Base-by-base conservation (phyloP, 2,329 filamentous ascomycete species). In the Neodidymelliopsis sp. region DNA sequence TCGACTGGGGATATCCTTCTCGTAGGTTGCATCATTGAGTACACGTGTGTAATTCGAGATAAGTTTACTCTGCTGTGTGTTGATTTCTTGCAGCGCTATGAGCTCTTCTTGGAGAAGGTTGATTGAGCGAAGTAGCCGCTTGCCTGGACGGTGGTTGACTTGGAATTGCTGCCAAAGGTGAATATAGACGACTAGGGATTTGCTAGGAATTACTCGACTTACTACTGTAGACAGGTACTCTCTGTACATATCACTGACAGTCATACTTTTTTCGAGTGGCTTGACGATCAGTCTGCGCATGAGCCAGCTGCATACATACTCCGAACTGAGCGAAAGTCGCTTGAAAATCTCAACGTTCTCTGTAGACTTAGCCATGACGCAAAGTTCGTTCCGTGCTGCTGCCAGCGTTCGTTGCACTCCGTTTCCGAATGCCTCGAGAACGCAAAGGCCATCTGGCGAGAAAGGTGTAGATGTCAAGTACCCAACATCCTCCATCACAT, bases 41-140 rank as follows among this genome's bases (percentile, higher is more conserved):
- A 71, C 64, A 2, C 35, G 8, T 7, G 38, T 29, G 29, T 69
- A 71, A 33, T 62, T 66, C 10, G 56, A 40, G 8, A 69, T 46
- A 10, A 70, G 56, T 28, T 57, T 62, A 6, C 37, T 54, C 45
- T 72, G 69, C 62, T 63, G 67, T 1, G 28, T 28, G 34, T 63
- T 71, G 11, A 72, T 53, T 39, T 49, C 34, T 1, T 41, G 13
- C 3, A 72, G 57, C 18, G 64, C 53, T 2, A 51, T 35, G 0
- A 71, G 37, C 27, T 72, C 67, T 46, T 72, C 69, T 51, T 69
- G 65, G 0, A 71, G 53, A 0, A 69, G 53, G n/a, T 70, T 71
- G 40, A 71, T 64, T 7, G 61, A 58, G 22, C 67, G 69, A 2
- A 71, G 53, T 2, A 72, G 59, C 3, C 67, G 60, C 48, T 71